Percentiles rank a stretch among this genome's conserved stretches.
These are phyloP conservation scores for Brassica cretica DNA, from an alignment of 345 rosid species.

Conservation along the genomic window DNA sequence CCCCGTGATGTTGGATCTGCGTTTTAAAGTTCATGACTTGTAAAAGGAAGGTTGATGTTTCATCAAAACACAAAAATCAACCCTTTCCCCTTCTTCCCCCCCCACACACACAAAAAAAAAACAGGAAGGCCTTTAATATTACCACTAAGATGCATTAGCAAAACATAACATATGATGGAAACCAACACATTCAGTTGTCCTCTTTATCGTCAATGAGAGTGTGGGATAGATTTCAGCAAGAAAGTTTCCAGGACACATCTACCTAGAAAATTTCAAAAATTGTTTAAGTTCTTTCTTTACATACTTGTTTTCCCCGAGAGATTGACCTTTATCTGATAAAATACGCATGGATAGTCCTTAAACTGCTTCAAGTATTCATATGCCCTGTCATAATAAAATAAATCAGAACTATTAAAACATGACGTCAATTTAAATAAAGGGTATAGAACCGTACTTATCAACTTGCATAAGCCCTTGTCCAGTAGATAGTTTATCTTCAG, in stretches of 20 bases:
- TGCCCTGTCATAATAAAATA: conserved; percentile 60
- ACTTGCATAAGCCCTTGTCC: conserved; percentile 99
- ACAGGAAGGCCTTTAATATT: conserved; percentile 16
- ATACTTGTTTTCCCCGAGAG: conserved; percentile 83
- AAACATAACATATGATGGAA: conserved; percentile 18
- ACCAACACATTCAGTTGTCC: background rate
- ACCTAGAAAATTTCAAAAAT: conserved; percentile 16
- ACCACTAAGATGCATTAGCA: conserved; percentile 22
- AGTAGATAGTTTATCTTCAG: conserved; percentile 82
- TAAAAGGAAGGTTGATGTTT: conserved; percentile 10
- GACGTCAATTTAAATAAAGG: conserved; percentile 14
- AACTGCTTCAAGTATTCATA: conserved; percentile 66
- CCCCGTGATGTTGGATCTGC: conserved; percentile 83
- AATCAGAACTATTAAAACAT: conserved; percentile 31
- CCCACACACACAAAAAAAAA: background rate
- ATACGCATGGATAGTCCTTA: conserved; percentile 56
- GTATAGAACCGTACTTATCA: conserved; percentile 65
- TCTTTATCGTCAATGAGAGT: conserved; percentile 13
- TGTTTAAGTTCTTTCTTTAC: conserved; percentile 29
- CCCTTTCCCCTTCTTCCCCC: background rate
- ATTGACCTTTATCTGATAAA: conserved; percentile 70
- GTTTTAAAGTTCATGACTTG: conserved; percentile 10
- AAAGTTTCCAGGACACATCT: conserved; percentile 8
- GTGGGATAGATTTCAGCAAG: conserved; percentile 24
- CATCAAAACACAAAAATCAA: background rate